Conservation (phyloP, 1,139 yeast genomes). For the Blastobotrys aristatus region DNA sequence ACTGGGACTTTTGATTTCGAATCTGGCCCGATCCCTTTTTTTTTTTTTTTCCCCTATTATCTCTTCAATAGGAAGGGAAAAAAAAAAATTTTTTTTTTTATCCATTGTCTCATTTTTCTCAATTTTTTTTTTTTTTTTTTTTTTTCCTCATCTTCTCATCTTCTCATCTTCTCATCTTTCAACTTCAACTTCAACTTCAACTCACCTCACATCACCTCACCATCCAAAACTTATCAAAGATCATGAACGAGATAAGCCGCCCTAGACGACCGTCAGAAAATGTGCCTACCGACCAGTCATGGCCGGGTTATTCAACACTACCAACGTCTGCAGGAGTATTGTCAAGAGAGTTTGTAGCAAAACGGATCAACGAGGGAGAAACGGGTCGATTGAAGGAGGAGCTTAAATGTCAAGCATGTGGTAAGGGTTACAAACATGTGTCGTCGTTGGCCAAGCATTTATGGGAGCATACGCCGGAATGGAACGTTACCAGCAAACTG, state of each 20-base stretch:
- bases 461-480: constrained; percentile 91
- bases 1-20: background rate
- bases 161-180: too few species aligned
- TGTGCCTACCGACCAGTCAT: background rate
- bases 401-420: constrained; percentile 82
- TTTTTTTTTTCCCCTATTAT: constrained; percentile 2
- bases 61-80: background rate
- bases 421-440: constrained; percentile 83
- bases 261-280: constrained; percentile 8
- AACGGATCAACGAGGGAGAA: constrained; percentile 82
- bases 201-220: too few species aligned
- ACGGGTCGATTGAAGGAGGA: constrained; percentile 79
- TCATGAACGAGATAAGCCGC: background rate
- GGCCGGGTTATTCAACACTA: too few species aligned
- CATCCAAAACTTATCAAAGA: background rate
- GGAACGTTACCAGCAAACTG: constrained; percentile 79
- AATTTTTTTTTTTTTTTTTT: background rate
- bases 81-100: background rate
- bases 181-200: too few species aligned
- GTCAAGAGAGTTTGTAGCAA: constrained; percentile 62
- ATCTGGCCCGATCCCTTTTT: background rate
- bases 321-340: constrained; percentile 10
- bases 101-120: background rate
- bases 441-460: constrained; percentile 69
- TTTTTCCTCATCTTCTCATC: background rate